Conservation (phyloP, 1,284 basidiomycete species). For the Earliella scabrosa region DNA sequence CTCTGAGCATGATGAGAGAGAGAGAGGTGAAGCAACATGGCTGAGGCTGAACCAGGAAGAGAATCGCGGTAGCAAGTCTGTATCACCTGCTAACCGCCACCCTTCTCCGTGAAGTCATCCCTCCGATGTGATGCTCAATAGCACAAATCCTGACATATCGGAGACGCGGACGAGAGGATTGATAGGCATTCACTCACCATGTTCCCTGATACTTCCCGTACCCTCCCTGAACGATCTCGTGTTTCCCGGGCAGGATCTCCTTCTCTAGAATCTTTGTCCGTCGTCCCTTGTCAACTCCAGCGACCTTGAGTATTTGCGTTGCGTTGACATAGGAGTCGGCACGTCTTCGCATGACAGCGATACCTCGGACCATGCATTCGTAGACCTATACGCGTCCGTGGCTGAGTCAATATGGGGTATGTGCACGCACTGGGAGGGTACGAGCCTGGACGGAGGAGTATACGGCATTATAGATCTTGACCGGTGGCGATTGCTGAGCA, state of each 20-base stretch:
- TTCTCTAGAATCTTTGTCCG: conserved; percentile 98
- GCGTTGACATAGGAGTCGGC: conserved; percentile 96
- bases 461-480: conserved; percentile 89
- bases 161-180: too few relatives aligned
- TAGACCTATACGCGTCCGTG: conserved; percentile 72
- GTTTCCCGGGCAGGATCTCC: conserved; percentile 93
- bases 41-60: neutral
- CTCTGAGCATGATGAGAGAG: neutral
- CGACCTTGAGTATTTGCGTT: conserved; percentile 99
- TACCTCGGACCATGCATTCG: conserved; percentile 96
- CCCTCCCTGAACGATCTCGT: conserved; percentile 99
- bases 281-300: conserved; percentile 95
- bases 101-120: neutral
- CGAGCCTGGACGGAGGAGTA: conserved; percentile 84
- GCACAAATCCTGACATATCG: too few relatives aligned
- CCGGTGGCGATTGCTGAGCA: conserved; percentile 60
- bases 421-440: conserved; percentile 2
- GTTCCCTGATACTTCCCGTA: conserved; percentile 99
- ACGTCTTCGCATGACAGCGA: conserved; percentile 97
- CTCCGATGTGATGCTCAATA: too few relatives aligned
- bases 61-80: neutral
- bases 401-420: conserved; percentile 18
- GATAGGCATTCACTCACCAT: conserved; percentile 62
- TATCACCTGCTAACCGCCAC: neutral
- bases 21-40: neutral